Evolutionary conservation across 2,329 filamentous ascomycete genomes (phyloP), one percentile per base, ranked within the genome.

Genomic region (Neonectria hederae): DNA sequence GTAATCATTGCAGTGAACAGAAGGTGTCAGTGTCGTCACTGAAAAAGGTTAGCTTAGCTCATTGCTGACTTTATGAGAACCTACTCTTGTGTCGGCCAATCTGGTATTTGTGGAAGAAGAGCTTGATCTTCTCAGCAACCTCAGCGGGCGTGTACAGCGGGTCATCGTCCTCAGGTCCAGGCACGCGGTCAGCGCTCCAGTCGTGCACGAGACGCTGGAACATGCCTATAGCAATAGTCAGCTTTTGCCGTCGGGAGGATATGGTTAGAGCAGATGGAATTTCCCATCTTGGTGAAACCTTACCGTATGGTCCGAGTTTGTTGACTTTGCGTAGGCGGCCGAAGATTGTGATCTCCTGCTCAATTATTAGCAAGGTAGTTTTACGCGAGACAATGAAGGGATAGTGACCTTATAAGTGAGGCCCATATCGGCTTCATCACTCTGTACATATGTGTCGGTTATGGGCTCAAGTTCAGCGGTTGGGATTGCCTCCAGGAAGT

Each of bases 401-500:
- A 46, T 49, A 51, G n/a, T 19, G n/a, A 51, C 19, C 11, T 75
- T 71, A 13, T 83, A 82, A 0, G 79, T 82, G 69, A 83, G 75
- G 7, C 80, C 80, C 81, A 83, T 83, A 35, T 80, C 78, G n/a
- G 67, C 73, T 66, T 82, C 81, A 43, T 82, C 80, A 11, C 70
- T 74, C 40, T 82, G 80, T 1, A 71, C 68, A 17, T 75, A 71
- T 11, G 77, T 74, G 4, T 76, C 76, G 0, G 79, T 80, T 10
- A 82, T 76, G 1, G 80, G 80, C 5, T 82, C 78, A 0, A 84
- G 77, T 65, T 88, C 86, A 7, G 86, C 86, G 0, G 83, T 86
- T 11, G 86, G 86, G 0, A 78, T 82, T 1, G 86, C 88, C 48
- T 84, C 79, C 51, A 92, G 78, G 76, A 92, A 92, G 10, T 87